Evolutionary conservation across 805 yeast genomes (phyloP).

Genomic region (Candida sonorensis): DNA sequence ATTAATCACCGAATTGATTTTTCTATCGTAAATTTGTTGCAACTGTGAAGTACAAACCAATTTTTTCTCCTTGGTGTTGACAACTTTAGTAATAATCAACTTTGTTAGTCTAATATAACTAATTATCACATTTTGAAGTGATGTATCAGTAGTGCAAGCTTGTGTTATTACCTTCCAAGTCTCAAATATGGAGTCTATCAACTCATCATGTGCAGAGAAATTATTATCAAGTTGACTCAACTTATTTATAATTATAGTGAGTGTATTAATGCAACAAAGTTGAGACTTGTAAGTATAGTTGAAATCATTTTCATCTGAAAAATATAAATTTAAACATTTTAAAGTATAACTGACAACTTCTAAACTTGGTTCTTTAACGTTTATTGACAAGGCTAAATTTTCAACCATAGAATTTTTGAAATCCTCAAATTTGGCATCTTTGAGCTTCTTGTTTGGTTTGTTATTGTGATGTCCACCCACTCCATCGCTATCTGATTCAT

Average conservation of each 20-base stretch:
- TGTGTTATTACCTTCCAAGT: constrained; percentile 11
- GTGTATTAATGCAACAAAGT: constrained; percentile 21
- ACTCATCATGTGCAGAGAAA: not conserved
- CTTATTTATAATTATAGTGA: constrained; percentile 9
- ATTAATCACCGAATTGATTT: constrained; percentile 42
- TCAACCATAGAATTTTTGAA: constrained; percentile 8
- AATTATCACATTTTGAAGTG: constrained; percentile 50
- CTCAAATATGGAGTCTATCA: constrained; percentile 4
- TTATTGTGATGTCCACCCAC: constrained; percentile 29
- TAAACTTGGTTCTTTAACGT: constrained; percentile 42
- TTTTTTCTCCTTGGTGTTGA: constrained; percentile 37
- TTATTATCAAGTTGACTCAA: constrained; percentile 1
- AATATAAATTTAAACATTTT: constrained; percentile 24
- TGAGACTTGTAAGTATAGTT: constrained; percentile 13
- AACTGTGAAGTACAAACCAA: constrained; percentile 34
- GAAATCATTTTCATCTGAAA: constrained; percentile 6
- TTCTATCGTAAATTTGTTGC: constrained; percentile 24
- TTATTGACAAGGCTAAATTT: constrained; percentile 21
- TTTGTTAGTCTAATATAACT: constrained; percentile 30
- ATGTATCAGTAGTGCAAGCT: constrained; percentile 13
- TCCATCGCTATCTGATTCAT: constrained; percentile 33
- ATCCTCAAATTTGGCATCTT: constrained; percentile 15
- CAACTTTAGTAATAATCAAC: constrained; percentile 4
- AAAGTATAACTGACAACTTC: constrained; percentile 31
- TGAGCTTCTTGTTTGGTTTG: constrained; percentile 12